phyloP scores from a whole-genome alignment of 2,329 filamentous ascomycete genomes.

The Anisogramma anomala region DNA sequence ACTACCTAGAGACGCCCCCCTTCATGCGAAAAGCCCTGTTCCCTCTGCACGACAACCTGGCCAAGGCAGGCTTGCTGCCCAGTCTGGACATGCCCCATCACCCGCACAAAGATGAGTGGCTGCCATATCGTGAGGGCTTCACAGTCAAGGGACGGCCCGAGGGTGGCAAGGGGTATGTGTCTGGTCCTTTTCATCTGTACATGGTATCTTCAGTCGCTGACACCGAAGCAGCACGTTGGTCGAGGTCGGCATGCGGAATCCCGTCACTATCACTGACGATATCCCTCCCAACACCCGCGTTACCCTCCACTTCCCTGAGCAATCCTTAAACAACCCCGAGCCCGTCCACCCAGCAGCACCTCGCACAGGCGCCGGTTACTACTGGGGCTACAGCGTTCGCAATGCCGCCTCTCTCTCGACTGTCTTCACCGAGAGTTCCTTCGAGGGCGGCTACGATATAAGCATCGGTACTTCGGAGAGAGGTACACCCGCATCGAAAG shows the following conservation, averaged over 20 bases:
- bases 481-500: constrained; percentile 40
- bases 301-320: constrained; percentile 53
- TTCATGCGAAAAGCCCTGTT: constrained; percentile 69
- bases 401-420: constrained; percentile 53
- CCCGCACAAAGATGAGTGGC: constrained; percentile 63
- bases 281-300: constrained; percentile 63
- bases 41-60: constrained; percentile 65
- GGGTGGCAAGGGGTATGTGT: constrained; percentile 25
- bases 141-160: constrained; percentile 38
- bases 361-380: constrained; percentile 66
- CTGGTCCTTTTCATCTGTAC: not conserved
- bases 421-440: constrained; percentile 67
- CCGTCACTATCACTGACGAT: constrained; percentile 42
- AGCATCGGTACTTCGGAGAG: constrained; percentile 77
- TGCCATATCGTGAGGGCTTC: constrained; percentile 69
- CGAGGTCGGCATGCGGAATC: constrained; percentile 45
- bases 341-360: constrained; percentile 58
- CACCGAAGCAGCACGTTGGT: constrained; percentile 37
- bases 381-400: constrained; percentile 73
- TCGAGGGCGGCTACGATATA: constrained; percentile 67
- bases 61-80: constrained; percentile 60
- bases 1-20: constrained; percentile 74
- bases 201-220: too few species aligned
- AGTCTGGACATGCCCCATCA: constrained; percentile 81
- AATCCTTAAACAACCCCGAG: constrained; percentile 35